A percentile compares a stretch with the other conserved stretches of the same genome.
Evolutionary conservation across 768 basidiomycete genomes (phyloP).

Genomic region (Pleurotus djamor): DNA sequence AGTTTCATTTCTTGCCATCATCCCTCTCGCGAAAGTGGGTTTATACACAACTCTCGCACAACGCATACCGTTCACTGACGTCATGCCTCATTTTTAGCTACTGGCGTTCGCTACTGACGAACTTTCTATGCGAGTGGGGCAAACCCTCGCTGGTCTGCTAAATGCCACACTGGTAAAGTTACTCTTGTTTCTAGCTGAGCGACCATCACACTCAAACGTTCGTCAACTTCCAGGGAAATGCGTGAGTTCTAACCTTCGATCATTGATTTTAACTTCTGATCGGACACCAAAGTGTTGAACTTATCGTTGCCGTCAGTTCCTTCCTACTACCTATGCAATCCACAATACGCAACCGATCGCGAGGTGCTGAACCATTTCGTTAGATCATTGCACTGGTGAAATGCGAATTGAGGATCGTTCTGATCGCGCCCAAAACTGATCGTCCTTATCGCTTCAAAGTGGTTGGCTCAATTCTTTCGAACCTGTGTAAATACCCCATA

Average conservation of each 20-base stretch:
- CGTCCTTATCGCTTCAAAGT: slow-evolving; percentile 39
- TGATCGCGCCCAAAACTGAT: neutral
- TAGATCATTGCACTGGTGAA: slow-evolving; percentile 49
- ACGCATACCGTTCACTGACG: neutral
- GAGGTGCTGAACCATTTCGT: neutral
- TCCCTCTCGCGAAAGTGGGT: slow-evolving; percentile 77
- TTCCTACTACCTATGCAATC: neutral
- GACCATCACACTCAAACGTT: slow-evolving; percentile 1
- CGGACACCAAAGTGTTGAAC: slow-evolving; percentile 46
- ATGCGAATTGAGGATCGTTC: slow-evolving; percentile 66
- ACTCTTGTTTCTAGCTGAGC: slow-evolving; percentile 13
- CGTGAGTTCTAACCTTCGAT: slow-evolving; percentile 30
- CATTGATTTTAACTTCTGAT: slow-evolving; percentile 24
- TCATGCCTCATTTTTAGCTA: slow-evolving; percentile 35
- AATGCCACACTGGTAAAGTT: slow-evolving; percentile 74
- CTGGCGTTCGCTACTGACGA: slow-evolving; percentile 88
- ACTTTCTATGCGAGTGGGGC: slow-evolving; percentile 76
- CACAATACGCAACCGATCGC: neutral
- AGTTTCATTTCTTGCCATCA: slow-evolving; percentile 81
- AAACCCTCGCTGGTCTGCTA: slow-evolving; percentile 79
- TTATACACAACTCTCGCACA: neutral
- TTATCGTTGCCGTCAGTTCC: slow-evolving; percentile 73
- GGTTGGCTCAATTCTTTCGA: slow-evolving; percentile 85
- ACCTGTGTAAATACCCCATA: slow-evolving; percentile 55
- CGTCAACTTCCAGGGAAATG: slow-evolving; percentile 37